These are phyloP conservation scores for Globisporangium ultimum DNA, from an alignment of 352 stramenopile genomes.

Conservation along the genomic window DNA sequence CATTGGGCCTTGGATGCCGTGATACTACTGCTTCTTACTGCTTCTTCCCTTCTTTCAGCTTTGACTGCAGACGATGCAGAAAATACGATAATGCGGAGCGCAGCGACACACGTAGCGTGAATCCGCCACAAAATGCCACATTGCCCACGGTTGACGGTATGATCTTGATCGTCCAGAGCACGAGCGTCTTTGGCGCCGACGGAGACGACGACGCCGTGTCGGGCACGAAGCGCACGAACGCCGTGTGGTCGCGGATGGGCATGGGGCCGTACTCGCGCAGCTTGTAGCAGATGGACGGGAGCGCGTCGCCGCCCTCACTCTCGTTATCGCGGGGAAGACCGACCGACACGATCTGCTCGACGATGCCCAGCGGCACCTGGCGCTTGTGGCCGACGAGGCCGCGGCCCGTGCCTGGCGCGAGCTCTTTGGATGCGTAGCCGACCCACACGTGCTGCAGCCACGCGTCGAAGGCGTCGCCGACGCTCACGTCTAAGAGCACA, in stretches of 20 bases:
- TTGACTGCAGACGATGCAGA: conserved; percentile 21
- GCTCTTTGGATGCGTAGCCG: conserved; percentile 21
- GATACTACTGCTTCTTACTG: not conserved
- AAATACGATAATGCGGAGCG: conserved; percentile 30
- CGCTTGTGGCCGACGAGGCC: conserved; percentile 57
- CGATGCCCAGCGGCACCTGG: conserved; percentile 38
- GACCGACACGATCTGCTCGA: conserved; percentile 63
- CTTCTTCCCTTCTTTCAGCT: conserved; percentile 4
- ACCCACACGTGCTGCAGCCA: conserved; percentile 61
- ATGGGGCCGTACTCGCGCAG: conserved; percentile 42
- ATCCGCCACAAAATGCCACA: conserved; percentile 42
- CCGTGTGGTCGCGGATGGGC: conserved; percentile 41
- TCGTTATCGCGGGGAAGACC: conserved; percentile 23
- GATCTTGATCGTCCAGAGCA: conserved; percentile 49
- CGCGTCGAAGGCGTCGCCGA: conserved; percentile 56
- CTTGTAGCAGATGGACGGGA: conserved; percentile 52
- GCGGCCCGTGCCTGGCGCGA: conserved; percentile 43
- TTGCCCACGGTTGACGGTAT: conserved; percentile 35
- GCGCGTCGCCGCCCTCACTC: conserved; percentile 24
- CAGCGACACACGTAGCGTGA: conserved; percentile 28
- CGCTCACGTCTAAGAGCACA: conserved; percentile 38
- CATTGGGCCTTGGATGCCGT: not conserved
- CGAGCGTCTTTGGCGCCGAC: conserved; percentile 26
- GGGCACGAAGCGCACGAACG: conserved; percentile 58
- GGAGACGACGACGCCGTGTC: conserved; percentile 11